phyloP scores from a whole-genome alignment of 768 basidiomycete genomes.

The Boletus insuetus region DNA sequence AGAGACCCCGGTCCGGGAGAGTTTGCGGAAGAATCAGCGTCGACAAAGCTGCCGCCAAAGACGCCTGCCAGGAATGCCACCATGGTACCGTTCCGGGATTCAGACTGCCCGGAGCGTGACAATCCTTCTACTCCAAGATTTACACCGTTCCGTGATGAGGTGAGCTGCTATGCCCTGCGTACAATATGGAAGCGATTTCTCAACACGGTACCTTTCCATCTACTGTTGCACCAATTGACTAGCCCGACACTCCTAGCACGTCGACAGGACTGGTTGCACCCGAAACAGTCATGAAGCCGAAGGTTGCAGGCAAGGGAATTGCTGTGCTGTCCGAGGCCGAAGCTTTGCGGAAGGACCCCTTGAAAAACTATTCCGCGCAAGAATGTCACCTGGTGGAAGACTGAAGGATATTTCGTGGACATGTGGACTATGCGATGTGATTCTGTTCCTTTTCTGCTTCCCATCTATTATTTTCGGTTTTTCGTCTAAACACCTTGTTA shows the following conservation, averaged over 20 bases:
- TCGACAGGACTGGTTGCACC: slow-evolving; percentile 33
- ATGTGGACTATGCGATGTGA: background rate
- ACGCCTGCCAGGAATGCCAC: slow-evolving; percentile 33
- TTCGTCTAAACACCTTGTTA: background rate
- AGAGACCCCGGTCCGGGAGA: slow-evolving; percentile 56
- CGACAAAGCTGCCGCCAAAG: slow-evolving; percentile 33
- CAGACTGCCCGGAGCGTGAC: slow-evolving; percentile 18
- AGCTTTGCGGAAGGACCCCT: slow-evolving; percentile 71
- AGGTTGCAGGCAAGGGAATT: slow-evolving; percentile 44
- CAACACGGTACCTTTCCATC: background rate
- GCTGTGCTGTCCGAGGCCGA: slow-evolving; percentile 64
- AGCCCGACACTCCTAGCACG: slow-evolving; percentile 25
- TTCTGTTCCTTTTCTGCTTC: slow-evolving; percentile 7
- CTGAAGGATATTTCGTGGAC: slow-evolving; percentile 14
- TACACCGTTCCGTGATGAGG: slow-evolving; percentile 73
- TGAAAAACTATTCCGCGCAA: slow-evolving; percentile 65
- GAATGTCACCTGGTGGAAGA: slow-evolving; percentile 22
- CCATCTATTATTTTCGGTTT: slow-evolving; percentile 7
- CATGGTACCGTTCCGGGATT: slow-evolving; percentile 43
- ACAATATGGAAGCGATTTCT: slow-evolving; percentile 4
- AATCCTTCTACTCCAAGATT: slow-evolving; percentile 55
- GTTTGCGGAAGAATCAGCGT: slow-evolving; percentile 19
- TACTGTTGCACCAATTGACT: slow-evolving; percentile 5
- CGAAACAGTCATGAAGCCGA: slow-evolving; percentile 70
- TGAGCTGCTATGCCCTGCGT: slow-evolving; percentile 30